phyloP scores from a whole-genome alignment of 2,329 filamentous ascomycete species.

The Tolypocladium tropicale region DNA sequence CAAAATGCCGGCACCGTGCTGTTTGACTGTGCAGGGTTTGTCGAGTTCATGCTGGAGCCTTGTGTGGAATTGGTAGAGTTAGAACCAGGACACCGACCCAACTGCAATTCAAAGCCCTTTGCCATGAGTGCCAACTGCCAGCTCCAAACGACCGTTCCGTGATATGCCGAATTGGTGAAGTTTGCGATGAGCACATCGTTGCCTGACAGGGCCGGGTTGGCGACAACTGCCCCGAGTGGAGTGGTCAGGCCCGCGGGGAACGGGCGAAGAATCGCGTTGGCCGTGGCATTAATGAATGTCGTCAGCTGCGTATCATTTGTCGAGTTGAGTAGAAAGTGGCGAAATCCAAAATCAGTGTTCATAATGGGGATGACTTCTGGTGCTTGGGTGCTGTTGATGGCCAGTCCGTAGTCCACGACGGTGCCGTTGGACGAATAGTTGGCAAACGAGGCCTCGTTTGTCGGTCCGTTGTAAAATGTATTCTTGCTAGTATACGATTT shows the following conservation, averaged over 20 bases:
- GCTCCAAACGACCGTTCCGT: slow-evolving; percentile 55
- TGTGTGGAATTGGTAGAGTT: slow-evolving; percentile 2
- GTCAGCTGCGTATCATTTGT: slow-evolving; percentile 48
- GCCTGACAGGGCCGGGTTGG: slow-evolving; percentile 48
- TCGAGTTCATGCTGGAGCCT: not conserved
- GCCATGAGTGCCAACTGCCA: slow-evolving; percentile 59
- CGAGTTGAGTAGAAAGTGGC: slow-evolving; percentile 50
- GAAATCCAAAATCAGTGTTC: slow-evolving; percentile 56
- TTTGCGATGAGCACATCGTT: slow-evolving; percentile 34
- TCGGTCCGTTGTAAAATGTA: slow-evolving; percentile 32
- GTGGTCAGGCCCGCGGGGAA: slow-evolving; percentile 51
- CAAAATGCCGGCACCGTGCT: slow-evolving; percentile 37
- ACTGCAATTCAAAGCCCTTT: slow-evolving; percentile 45
- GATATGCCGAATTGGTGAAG: slow-evolving; percentile 46
- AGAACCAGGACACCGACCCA: slow-evolving; percentile 34
- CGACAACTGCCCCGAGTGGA: slow-evolving; percentile 44
- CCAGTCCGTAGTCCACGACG: slow-evolving; percentile 43
- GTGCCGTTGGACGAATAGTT: slow-evolving; percentile 20
- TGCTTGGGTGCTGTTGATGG: slow-evolving; percentile 41
- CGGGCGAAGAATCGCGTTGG: slow-evolving; percentile 43
- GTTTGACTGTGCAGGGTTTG: slow-evolving; percentile 1
- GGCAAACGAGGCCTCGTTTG: slow-evolving; percentile 28
- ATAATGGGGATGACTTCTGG: slow-evolving; percentile 43
- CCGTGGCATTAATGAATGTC: slow-evolving; percentile 43
- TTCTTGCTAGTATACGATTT: slow-evolving; percentile 31